Evolutionary conservation across 208 protist species (phyloP).

Genomic region (Wallacemonas sp.): DNA sequence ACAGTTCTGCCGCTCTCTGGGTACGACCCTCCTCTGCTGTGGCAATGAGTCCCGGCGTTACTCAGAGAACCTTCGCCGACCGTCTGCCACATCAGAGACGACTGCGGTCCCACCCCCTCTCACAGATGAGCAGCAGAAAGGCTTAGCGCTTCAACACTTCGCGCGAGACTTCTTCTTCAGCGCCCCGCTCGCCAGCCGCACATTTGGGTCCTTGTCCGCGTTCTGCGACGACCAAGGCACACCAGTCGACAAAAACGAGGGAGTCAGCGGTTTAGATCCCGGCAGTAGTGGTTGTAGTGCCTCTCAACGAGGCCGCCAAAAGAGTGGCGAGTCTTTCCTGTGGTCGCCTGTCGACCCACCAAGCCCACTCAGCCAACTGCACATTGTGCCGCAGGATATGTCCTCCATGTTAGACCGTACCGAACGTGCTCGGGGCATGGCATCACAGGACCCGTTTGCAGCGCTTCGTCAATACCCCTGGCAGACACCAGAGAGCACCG

Average conservation of each 20-base stretch:
- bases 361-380: background rate
- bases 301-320: background rate
- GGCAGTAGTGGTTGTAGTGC: background rate
- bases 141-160: background rate
- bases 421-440: background rate
- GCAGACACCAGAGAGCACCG: no score
- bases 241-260: background rate
- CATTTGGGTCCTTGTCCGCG: background rate
- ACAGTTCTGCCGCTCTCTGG: background rate
- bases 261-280: background rate
- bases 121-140: background rate
- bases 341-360: slow-evolving; percentile 2
- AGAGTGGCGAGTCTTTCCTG: background rate
- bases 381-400: background rate
- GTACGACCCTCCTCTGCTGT: slow-evolving; percentile 7
- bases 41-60: slow-evolving; percentile 3
- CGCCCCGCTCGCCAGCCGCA: background rate
- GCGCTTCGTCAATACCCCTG: no score
- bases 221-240: background rate
- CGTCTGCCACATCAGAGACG: background rate
- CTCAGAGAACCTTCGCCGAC: background rate
- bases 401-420: background rate
- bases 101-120: background rate
- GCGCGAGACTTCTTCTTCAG: background rate
- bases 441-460: no score